Evolutionary conservation across 2,329 filamentous ascomycete genomes (phyloP).

Genomic region (Alternaria ventricosa): DNA sequence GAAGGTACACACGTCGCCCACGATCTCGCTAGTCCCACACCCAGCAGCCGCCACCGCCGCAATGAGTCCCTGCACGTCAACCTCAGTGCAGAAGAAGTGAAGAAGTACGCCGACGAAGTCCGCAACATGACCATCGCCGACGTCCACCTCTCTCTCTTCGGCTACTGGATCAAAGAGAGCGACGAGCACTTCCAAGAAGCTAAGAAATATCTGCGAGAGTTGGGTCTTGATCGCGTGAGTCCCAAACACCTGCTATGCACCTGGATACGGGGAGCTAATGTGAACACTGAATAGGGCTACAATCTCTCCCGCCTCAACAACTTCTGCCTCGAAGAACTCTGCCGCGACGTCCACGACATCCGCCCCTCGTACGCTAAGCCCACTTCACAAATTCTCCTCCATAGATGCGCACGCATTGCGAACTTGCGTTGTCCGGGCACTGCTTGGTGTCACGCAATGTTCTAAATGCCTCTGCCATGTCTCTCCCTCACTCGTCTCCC

Average conservation of each 20-base stretch:
- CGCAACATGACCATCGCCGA: constrained; percentile 35
- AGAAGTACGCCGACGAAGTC: constrained; percentile 23
- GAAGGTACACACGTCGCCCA: not conserved
- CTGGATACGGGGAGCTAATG: not conserved
- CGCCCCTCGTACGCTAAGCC: constrained; percentile 10
- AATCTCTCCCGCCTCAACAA: constrained; percentile 25
- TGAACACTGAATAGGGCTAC: constrained; percentile 18
- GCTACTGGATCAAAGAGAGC: constrained; percentile 32
- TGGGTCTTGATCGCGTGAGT: constrained; percentile 34
- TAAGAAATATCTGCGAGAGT: constrained; percentile 34
- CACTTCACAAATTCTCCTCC: not conserved
- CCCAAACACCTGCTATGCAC: not conserved
- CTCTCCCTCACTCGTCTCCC: not conserved
- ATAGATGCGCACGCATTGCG: constrained; percentile 1
- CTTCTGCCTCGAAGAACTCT: constrained; percentile 17
- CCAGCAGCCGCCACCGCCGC: not conserved
- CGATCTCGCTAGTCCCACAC: not conserved
- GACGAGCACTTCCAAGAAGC: constrained; percentile 30
- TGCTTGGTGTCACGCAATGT: not conserved
- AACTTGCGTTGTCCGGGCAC: constrained; percentile 5
- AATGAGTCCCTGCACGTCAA: constrained; percentile 15
- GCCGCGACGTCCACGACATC: constrained; percentile 8
- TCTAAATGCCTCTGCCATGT: not conserved
- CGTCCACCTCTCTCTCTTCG: constrained; percentile 30
- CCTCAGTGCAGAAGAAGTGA: constrained; percentile 15